phyloP scores from a whole-genome alignment of 768 basidiomycete genomes.

The Boletus sensibilis region DNA sequence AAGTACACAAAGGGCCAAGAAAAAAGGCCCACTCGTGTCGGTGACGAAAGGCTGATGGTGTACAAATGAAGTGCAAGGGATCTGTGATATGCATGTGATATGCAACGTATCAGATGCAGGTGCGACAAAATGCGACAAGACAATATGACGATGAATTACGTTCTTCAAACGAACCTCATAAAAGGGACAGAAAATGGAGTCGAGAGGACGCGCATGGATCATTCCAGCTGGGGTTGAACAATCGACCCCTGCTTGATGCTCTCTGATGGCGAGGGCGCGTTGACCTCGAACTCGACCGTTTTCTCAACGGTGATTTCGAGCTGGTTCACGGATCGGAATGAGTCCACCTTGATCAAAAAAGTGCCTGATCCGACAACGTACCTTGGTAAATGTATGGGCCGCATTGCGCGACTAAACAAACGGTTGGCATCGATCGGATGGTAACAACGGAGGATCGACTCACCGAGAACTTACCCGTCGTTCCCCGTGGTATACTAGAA shows the following conservation, averaged over 20 bases:
- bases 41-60: background rate
- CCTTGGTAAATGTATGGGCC: slow-evolving; percentile 16
- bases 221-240: slow-evolving; percentile 5
- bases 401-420: slow-evolving; percentile 13
- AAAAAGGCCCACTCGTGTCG: too few species aligned
- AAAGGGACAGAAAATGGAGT: background rate
- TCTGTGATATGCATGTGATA: background rate
- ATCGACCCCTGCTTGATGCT: slow-evolving; percentile 6
- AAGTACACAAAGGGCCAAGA: background rate
- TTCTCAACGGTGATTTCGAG: slow-evolving; percentile 33
- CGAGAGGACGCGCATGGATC: background rate
- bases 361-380: background rate
- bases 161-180: background rate
- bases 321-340: slow-evolving; percentile 5
- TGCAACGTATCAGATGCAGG: background rate
- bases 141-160: background rate
- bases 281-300: slow-evolving; percentile 25
- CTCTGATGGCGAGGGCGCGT: slow-evolving; percentile 4
- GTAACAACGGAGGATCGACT: background rate
- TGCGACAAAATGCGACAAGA: background rate
- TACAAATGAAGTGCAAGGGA: background rate
- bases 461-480: slow-evolving; percentile 7
- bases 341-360: background rate
- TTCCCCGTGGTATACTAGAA: slow-evolving; percentile 17
- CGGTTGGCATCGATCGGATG: background rate